Conservation (phyloP, 176 grass and related monocot species). For the Poa annua region DNA sequence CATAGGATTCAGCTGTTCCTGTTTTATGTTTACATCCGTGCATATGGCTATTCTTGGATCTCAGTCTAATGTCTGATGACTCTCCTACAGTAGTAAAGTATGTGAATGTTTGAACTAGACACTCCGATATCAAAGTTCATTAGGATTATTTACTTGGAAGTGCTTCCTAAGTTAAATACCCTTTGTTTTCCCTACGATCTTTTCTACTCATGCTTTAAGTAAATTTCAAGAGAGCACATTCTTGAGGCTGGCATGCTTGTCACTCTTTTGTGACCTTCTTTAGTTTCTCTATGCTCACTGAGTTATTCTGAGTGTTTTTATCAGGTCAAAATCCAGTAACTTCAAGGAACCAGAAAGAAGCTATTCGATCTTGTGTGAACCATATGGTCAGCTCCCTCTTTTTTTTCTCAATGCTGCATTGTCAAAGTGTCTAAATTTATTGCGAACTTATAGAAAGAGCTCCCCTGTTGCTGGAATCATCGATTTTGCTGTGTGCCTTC, state of each 20-base stretch:
- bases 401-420: neutral
- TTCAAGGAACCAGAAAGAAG: constrained; percentile 40
- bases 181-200: neutral
- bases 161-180: neutral
- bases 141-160: neutral
- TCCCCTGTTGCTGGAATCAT: neutral
- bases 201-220: neutral
- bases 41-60: constrained; percentile 5
- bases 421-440: neutral
- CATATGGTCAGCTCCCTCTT: constrained; percentile 44
- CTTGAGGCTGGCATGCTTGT: neutral
- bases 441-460: neutral
- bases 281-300: neutral
- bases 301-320: constrained; percentile 25
- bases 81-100: neutral
- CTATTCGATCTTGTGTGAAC: constrained; percentile 30
- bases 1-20: neutral
- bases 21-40: neutral
- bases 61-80: neutral
- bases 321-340: constrained; percentile 47
- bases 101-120: neutral
- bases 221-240: neutral
- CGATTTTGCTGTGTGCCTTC: neutral
- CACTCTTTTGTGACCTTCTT: neutral
- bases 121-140: neutral